phyloP scores from a whole-genome alignment of 176 grass and related monocot species.

The Metroxylon sagu region DNA sequence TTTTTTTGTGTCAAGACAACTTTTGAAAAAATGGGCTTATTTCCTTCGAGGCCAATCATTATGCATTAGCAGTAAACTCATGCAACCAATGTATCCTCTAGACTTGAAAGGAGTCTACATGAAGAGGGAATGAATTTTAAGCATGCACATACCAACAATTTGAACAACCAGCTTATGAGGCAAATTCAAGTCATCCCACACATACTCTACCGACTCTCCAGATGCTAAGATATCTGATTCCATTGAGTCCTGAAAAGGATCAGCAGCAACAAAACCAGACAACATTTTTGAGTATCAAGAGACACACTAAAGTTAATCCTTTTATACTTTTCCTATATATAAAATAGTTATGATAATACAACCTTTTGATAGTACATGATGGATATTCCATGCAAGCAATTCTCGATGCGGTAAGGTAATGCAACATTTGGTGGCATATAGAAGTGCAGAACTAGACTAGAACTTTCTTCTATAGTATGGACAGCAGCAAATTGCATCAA shows the following conservation, averaged over 20 bases:
- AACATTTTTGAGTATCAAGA: no score
- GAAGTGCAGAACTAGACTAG: conserved; percentile 59
- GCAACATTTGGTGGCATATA: conserved; percentile 39
- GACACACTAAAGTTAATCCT: no score
- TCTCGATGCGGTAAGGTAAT: conserved; percentile 80
- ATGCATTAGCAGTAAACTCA: no score
- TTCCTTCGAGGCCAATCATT: no score
- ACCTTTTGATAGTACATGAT: conserved; percentile 86
- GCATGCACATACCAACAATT: conserved; percentile 43
- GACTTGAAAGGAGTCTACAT: no score
- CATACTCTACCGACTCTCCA: conserved; percentile 53
- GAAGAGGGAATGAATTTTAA: no score
- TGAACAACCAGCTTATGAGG: conserved; percentile 66
- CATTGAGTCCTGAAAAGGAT: conserved; percentile 48
- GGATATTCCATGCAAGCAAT: conserved; percentile 54
- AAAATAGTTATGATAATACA: background rate
- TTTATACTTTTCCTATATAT: no score
- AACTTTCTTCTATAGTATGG: conserved; percentile 54
- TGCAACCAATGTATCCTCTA: no score
- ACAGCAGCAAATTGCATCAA: conserved; percentile 54
- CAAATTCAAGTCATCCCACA: conserved; percentile 76
- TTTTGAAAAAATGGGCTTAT: no score
- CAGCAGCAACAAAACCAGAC: no score
- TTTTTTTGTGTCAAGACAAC: no score
- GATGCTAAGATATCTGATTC: conserved; percentile 50